Evolutionary conservation across 2,329 filamentous ascomycete genomes (phyloP).

Genomic region (Colletotrichum sp.): DNA sequence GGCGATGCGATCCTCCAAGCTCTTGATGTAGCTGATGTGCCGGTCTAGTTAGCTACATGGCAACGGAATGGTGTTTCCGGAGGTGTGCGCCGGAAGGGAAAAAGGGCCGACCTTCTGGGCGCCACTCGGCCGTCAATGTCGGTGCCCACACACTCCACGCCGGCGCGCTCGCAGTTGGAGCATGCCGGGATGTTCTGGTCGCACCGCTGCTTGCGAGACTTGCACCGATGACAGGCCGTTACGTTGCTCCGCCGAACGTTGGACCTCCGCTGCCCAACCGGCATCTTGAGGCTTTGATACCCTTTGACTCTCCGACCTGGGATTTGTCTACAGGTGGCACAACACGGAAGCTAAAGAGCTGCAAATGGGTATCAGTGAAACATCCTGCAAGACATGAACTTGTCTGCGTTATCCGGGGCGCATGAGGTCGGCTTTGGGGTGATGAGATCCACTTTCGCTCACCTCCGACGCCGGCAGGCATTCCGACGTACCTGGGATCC

Average conservation of each 20-base stretch:
- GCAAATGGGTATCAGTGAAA: neutral
- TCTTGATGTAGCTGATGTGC: conserved; percentile 28
- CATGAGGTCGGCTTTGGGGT: neutral
- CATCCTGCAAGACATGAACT: neutral
- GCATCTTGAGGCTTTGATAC: neutral
- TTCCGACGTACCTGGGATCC: neutral
- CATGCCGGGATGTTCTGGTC: conserved; percentile 21
- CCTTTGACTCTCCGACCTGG: neutral
- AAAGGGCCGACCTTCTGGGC: conserved; percentile 16
- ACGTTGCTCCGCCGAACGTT: conserved; percentile 23
- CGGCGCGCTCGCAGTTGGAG: conserved; percentile 16
- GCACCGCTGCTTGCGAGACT: conserved; percentile 23
- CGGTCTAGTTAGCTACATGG: neutral
- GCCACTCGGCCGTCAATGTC: conserved; percentile 18
- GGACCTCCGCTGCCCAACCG: neutral
- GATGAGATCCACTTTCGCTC: neutral
- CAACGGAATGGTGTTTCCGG: neutral
- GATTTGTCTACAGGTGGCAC: neutral
- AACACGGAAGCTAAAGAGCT: neutral
- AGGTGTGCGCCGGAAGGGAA: neutral
- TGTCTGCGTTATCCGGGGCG: neutral
- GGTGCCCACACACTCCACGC: conserved; percentile 10
- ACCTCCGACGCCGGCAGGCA: neutral
- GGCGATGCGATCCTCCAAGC: conserved; percentile 28
- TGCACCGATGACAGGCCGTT: conserved; percentile 22